Evolutionary conservation across 2,329 filamentous ascomycete species (phyloP), one percentile per base, ranked within the genome.

Genomic region (Pseudogymnoascus sp.): DNA sequence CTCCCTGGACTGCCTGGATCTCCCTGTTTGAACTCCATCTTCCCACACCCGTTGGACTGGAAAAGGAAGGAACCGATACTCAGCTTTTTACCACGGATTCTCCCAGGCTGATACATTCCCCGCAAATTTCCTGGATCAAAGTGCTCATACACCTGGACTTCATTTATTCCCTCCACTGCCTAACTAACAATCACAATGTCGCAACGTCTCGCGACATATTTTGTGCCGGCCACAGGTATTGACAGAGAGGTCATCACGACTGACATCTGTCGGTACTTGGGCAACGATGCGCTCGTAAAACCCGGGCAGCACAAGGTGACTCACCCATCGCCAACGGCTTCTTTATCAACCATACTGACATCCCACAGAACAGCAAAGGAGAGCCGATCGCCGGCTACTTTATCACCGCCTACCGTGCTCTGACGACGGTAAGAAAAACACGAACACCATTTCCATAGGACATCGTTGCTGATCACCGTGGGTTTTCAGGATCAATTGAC

Each of bases 161-260:
- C 45, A 51, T 51, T 51, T 51, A 12, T 26, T 26, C 45, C 45
- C 23, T 51, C 21, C 45, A 26, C 45, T 51, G 45, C 45, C n/a
- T 36, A 31, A 60, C 34, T 36, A 60, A 60, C 54, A n/a, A 60
- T 37, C 36, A 60, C 4, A 37, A 36, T 60, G 36, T 37, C 57
- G n/a, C 57, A 36, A 18, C 36, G 57, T 39, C 57, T 37, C 10
- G 31, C 31, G 18, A 60, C 31, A 23, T 92, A 91, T 75, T 92
- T 92, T 75, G 86, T 92, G 63, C 87, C 88, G 54, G 85, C 87
- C 71, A 87, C 91, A 75, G 89, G 89, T 73, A 93, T 93, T 76
- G 88, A 90, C 75, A 86, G 89, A 71, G 89, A 93, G 76, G 89
- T 93, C 71, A 91, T 93, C 76, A 90, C 90, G 67, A 87, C 88